Conservation (phyloP, 2,329 filamentous ascomycete species). For the Colletotrichum simmondsii region DNA sequence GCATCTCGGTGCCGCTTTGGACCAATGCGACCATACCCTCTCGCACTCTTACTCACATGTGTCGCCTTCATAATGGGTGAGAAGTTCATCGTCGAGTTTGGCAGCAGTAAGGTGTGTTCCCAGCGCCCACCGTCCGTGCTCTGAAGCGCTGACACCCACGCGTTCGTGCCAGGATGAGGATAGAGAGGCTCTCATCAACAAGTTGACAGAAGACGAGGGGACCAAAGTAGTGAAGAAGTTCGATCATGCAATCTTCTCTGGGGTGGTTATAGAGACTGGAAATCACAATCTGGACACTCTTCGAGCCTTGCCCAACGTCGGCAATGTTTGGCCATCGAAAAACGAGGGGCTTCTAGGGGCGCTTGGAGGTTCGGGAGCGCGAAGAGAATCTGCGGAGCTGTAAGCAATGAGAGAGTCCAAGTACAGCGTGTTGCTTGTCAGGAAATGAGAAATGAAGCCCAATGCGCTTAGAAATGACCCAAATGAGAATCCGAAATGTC, state of each 20-base stretch:
- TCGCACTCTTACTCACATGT: not conserved
- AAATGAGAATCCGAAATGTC: not conserved
- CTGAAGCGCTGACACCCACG: not conserved
- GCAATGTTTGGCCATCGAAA: conserved; percentile 47
- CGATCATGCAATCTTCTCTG: conserved; percentile 45
- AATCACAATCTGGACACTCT: conserved; percentile 48
- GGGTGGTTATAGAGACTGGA: conserved; percentile 45
- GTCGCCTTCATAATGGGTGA: conserved; percentile 15
- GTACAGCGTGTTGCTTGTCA: too few relatives aligned
- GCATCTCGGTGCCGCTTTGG: not conserved
- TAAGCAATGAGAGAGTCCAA: too few relatives aligned
- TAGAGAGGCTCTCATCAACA: conserved; percentile 12
- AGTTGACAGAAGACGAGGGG: conserved; percentile 13
- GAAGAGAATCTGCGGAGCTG: not conserved
- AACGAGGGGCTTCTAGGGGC: conserved; percentile 25
- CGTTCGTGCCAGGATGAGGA: too few relatives aligned
- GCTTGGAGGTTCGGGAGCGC: not conserved
- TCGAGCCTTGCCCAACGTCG: conserved; percentile 44
- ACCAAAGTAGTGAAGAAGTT: conserved; percentile 26
- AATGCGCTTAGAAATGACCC: not conserved
- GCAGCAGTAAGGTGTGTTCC: conserved; percentile 17
- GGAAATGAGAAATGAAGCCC: not conserved
- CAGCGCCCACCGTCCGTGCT: not conserved
- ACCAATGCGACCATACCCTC: not conserved
- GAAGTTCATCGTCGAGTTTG: conserved; percentile 33